phyloP scores from a whole-genome alignment of 2,329 filamentous ascomycete species.

The Fusarium dimerum region DNA sequence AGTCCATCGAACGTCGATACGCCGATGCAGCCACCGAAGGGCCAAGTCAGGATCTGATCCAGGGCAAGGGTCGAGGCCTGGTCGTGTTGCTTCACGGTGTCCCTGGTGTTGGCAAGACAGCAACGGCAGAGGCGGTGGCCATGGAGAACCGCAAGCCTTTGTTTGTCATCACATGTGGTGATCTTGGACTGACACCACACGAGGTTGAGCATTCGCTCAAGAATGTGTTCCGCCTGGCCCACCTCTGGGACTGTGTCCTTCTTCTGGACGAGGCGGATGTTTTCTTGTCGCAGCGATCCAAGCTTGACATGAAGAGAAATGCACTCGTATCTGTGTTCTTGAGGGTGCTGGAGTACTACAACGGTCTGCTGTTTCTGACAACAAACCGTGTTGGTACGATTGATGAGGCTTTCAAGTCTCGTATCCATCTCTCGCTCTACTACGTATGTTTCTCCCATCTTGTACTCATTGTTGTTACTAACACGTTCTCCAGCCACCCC shows the following conservation, averaged over 20 bases:
- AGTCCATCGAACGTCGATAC: constrained; percentile 37
- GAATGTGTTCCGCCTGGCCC: constrained; percentile 44
- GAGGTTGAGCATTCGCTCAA: constrained; percentile 43
- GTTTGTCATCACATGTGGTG: constrained; percentile 51
- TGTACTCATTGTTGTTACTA: not conserved
- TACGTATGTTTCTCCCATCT: constrained; percentile 29
- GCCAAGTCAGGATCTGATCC: constrained; percentile 42
- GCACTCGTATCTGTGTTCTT: constrained; percentile 47
- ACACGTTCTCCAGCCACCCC: constrained; percentile 30
- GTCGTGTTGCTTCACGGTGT: constrained; percentile 48
- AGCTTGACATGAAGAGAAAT: constrained; percentile 36
- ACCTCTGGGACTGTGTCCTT: constrained; percentile 41
- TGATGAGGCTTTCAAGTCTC: constrained; percentile 52
- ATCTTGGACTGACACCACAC: constrained; percentile 43
- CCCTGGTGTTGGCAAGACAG: constrained; percentile 51
- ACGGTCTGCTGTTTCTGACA: constrained; percentile 50
- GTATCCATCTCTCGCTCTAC: constrained; percentile 47
- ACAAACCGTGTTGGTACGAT: constrained; percentile 51
- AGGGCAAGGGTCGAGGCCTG: constrained; percentile 47
- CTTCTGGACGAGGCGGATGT: constrained; percentile 41
- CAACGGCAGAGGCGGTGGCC: constrained; percentile 46
- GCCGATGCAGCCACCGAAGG: constrained; percentile 30
- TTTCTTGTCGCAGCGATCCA: constrained; percentile 34
- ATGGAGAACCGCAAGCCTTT: constrained; percentile 45
- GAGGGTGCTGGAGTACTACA: constrained; percentile 48